Evolutionary conservation across 2,329 filamentous ascomycete species (phyloP), one percentile per base, ranked within the genome.

Genomic region (Trichophyton schoenleinii): DNA sequence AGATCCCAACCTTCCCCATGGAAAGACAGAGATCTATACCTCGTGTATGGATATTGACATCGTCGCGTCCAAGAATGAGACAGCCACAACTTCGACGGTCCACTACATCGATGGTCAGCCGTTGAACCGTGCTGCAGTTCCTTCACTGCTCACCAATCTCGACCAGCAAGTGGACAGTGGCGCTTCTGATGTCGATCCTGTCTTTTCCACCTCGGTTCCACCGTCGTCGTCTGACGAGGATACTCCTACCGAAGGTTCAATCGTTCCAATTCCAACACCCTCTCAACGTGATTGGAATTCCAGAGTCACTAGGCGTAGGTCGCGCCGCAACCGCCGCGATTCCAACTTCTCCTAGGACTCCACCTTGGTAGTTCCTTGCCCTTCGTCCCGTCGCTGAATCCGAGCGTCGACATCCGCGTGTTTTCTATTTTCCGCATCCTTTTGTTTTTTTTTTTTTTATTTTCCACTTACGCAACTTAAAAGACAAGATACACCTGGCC

Each of bases 31-130:
- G 65, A 70, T 77, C 42, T 79, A 79, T 63, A 79, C 78, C 1
- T 77, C 76, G 13, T 80, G 78, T 64, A 78, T 80, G 67, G 78
- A 79, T 64, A 68, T 80, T 20, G 72, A 79, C 59, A 69, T 79
- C 52, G 65, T 70, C 31, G 69, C 66, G n/a, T 55, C 66, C 15
- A 11, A 38, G 46, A 49, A 34, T 28, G 9, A 13, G 38, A 34
- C 59, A 60, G 20, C 48, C 28, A 25, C 22, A 5, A 22, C 22
- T 18, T 60, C 42, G 38, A 60, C 60, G 1, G 66, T 60, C 15
- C 52, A 59, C 2, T 76, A 72, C 66, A 65, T 64, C 18, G 48
- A 66, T 11, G 70, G 67, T 15, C 75, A 77, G 62, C 66, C 71
- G 49, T 64, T 75, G 38, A 70, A 75, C 61, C 68, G 66, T 15